These are phyloP conservation scores for Geosmithia flava DNA, from an alignment of 2,329 filamentous ascomycete species.

Conservation along the genomic window DNA sequence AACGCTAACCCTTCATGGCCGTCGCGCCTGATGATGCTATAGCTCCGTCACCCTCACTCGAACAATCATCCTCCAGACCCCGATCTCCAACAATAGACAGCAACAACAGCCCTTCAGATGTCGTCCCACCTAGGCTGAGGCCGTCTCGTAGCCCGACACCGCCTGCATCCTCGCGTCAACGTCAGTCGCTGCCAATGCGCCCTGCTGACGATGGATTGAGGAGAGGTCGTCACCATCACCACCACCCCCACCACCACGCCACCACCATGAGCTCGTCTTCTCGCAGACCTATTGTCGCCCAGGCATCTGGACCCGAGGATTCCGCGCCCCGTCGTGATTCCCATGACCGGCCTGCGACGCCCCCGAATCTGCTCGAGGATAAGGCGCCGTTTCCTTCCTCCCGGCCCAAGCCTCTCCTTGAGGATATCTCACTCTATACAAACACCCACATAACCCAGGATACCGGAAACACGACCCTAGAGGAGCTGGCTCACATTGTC, in stretches of 20 bases:
- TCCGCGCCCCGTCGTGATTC: conserved; percentile 14
- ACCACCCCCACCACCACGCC: conserved; percentile 18
- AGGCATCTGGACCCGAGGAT: conserved; percentile 19
- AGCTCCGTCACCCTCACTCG: conserved; percentile 19
- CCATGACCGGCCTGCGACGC: conserved; percentile 13
- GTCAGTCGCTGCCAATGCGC: conserved; percentile 19
- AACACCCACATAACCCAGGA: conserved; percentile 49
- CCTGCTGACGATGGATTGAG: conserved; percentile 30
- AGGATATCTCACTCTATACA: conserved; percentile 54
- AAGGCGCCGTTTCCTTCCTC: conserved; percentile 23
- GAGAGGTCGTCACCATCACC: conserved; percentile 22
- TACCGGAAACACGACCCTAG: conserved; percentile 55
- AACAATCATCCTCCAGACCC: conserved; percentile 29
- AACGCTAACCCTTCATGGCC: conserved; percentile 14
- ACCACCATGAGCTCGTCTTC: conserved; percentile 16
- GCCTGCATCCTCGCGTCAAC: conserved; percentile 30
- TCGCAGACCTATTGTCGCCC: conserved; percentile 37
- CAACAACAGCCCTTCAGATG: conserved; percentile 33
- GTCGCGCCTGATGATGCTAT: conserved; percentile 3
- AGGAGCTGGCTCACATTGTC: conserved; percentile 68
- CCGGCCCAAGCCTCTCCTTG: conserved; percentile 42
- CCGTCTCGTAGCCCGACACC: conserved; percentile 40
- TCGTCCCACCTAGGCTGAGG: conserved; percentile 34
- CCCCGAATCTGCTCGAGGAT: conserved; percentile 22
- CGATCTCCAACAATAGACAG: conserved; percentile 42